Percentiles rank a stretch among this genome's conserved stretches.
phyloP scores from a whole-genome alignment of 306 rosid genomes.

The Elaeagnus macrophylla region DNA sequence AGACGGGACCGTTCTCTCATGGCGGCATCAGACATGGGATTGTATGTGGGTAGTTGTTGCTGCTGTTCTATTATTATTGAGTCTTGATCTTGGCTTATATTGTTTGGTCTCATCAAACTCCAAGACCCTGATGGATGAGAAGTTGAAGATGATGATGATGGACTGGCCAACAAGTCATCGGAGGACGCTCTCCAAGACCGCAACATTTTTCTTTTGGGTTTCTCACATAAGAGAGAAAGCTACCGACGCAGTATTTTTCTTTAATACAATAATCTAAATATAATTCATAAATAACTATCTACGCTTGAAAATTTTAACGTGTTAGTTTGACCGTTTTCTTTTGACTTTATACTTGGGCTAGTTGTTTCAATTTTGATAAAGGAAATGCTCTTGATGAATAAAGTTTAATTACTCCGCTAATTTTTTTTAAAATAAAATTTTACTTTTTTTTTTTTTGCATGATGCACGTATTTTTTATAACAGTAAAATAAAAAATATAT shows the following conservation, averaged over 20 bases:
- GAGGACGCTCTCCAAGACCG: slow-evolving; percentile 29
- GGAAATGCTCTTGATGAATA: too few species aligned
- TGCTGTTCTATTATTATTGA: neutral
- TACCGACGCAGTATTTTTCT: neutral
- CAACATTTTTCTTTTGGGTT: slow-evolving; percentile 24
- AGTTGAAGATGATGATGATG: slow-evolving; percentile 7
- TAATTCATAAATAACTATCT: too few species aligned
- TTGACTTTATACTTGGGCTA: too few species aligned
- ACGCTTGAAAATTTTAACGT: too few species aligned
- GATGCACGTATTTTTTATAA: too few species aligned
- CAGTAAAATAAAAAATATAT: too few species aligned
- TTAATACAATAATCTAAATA: too few species aligned
- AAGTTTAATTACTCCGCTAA: too few species aligned
- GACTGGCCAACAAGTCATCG: slow-evolving; percentile 1
- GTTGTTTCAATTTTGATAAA: too few species aligned
- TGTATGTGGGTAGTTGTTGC: slow-evolving; percentile 48
- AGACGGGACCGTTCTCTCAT: slow-evolving; percentile 45
- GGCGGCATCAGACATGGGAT: slow-evolving; percentile 69
- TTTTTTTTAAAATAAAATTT: too few species aligned
- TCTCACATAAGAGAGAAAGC: neutral
- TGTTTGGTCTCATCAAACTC: slow-evolving; percentile 4
- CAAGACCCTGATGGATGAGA: slow-evolving; percentile 9
- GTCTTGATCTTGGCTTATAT: slow-evolving; percentile 16
- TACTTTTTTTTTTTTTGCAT: too few species aligned
- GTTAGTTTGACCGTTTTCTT: too few species aligned